These are phyloP conservation scores for Coelastrella sp. DNA, from an alignment of 139 green algal species.

Conservation along the genomic window DNA sequence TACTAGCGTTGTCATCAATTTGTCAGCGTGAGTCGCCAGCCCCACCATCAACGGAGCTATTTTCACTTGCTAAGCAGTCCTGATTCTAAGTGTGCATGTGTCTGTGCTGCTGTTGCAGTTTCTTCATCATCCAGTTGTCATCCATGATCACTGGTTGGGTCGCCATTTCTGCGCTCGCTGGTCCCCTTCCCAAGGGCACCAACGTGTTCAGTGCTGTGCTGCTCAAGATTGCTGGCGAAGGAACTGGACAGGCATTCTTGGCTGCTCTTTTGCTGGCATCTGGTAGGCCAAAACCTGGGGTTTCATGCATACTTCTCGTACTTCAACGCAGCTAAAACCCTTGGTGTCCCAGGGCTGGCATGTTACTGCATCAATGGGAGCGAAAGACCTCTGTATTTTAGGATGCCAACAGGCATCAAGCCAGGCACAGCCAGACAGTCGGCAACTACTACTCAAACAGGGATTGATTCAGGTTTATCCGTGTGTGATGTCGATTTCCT, in stretches of 20 bases:
- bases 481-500: too few species aligned
- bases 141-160: conserved; percentile 46
- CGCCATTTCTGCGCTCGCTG: conserved; percentile 45
- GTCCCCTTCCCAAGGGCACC: neutral
- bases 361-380: too few species aligned
- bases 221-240: conserved; percentile 38
- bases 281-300: neutral
- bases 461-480: too few species aligned
- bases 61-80: neutral
- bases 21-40: too few species aligned
- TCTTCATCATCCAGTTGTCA: conserved; percentile 43
- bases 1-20: too few species aligned
- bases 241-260: conserved; percentile 56
- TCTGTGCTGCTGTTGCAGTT: neutral
- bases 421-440: too few species aligned
- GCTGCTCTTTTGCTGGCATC: conserved; percentile 58
- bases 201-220: conserved; percentile 40
- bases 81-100: neutral
- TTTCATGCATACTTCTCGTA: too few species aligned
- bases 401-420: too few species aligned
- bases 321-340: too few species aligned
- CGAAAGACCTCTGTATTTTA: too few species aligned
- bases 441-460: too few species aligned
- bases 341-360: neutral
- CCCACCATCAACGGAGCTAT: neutral